Base-by-base conservation (phyloP, 129 eudicot species). In the Logfia minima region DNA sequence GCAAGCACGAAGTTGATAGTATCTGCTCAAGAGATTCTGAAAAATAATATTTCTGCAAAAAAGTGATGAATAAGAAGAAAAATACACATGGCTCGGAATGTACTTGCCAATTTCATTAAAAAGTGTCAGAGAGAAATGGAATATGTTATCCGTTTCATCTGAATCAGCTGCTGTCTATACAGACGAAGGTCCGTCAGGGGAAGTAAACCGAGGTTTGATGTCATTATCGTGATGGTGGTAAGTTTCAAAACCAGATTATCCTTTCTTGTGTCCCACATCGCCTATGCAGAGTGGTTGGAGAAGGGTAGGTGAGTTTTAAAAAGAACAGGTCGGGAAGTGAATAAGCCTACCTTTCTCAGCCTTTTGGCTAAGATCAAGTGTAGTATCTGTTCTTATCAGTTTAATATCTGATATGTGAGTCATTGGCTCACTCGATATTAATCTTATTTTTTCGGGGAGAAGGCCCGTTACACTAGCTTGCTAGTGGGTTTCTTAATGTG, bases 361-460 rank as follows among this genome's bases (percentile, higher is more conserved):
- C 92, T 85, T 88, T 85, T 81, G 89, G 89, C 89, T 83, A 83
- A 83, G 86, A 88, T n/a, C n/a, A n/a, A n/a, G n/a, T n/a, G n/a
- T n/a, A n/a, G n/a, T n/a, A n/a, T n/a, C n/a, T n/a, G n/a, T 80
- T 8, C 29, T 21, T 59, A 59, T 59, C 14, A 22, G 14, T 59
- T 59, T 59, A 59, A 19, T 34, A 34, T 34, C 63, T 59, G 65
- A 59, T 59, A 59, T 6, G 39, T 56, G 26, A 56, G 29, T 11
- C 11, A 18, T 58, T 2, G 64, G 9, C 26, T 58, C 64, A 58
- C 26, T 58, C 11, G n/a, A 53, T 53, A 53, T 17, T 53, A 17
- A 17, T 14, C 60, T 16, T 53, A 53, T 53, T 17, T 17, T 21
- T 31, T 31, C 0, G 4, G 32, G 32, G 32, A 4, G 32, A 31